These are phyloP conservation scores for Diplodia seriata DNA, from an alignment of 2,329 filamentous ascomycete species.

Conservation along the genomic window DNA sequence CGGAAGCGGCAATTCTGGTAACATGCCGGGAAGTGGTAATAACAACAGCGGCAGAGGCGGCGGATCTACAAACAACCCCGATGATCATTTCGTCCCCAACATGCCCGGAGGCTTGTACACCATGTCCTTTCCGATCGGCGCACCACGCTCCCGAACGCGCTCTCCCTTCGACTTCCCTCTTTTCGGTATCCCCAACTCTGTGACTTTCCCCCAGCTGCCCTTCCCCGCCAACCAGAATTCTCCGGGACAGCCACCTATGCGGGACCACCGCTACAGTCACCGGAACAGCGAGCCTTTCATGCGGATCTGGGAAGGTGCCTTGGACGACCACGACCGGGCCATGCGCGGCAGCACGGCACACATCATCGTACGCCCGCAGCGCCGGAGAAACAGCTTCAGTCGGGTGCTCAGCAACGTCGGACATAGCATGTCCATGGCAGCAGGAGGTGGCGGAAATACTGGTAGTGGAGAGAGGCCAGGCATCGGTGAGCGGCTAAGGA, in stretches of 20 bases:
- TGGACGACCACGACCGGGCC: not conserved
- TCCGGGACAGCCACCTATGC: not conserved
- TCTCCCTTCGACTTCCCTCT: constrained; percentile 8
- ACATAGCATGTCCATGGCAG: constrained; percentile 11
- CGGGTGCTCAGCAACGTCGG: constrained; percentile 13
- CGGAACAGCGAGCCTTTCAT: constrained; percentile 4
- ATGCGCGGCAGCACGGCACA: not conserved
- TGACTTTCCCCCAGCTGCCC: not conserved
- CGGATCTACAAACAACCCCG: constrained; percentile 2
- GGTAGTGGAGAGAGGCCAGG: constrained; percentile 16
- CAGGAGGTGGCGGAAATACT: not conserved
- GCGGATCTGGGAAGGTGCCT: constrained; percentile 4
- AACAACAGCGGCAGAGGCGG: constrained; percentile 1
- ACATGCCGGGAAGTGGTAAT: constrained; percentile 5
- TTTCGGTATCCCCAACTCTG: constrained; percentile 4
- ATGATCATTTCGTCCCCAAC: constrained; percentile 8
- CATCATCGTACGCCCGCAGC: not conserved
- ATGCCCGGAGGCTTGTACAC: constrained; percentile 28
- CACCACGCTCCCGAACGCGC: constrained; percentile 6
- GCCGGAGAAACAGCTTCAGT: constrained; percentile 21
- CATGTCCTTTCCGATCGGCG: not conserved
- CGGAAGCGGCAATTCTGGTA: constrained; percentile 14
- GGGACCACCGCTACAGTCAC: constrained; percentile 7
- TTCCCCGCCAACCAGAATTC: not conserved
- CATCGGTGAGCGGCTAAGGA: constrained; percentile 26